Base-by-base conservation (phyloP, 176 grass and related monocot genomes). In the Carex parvula region DNA sequence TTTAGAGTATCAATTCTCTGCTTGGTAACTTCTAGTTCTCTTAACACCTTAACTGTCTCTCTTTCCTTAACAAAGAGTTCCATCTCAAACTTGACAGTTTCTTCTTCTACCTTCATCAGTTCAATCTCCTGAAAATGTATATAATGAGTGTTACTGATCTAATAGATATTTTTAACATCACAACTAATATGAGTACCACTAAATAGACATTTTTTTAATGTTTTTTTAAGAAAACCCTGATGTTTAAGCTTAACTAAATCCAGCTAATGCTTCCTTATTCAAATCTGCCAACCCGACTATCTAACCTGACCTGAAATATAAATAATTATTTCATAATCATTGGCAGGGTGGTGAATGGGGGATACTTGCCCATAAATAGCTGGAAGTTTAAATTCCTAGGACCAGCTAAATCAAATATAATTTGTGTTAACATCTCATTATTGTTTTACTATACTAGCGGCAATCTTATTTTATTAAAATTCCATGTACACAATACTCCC, bases 81-180 rank as follows among this genome's bases (percentile, higher is more conserved):
- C 96, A 99, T 95, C 93, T 99, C 96, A 10, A 95, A 70, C 85
- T 95, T 99, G 54, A 95, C 93, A n/a, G 93, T 94, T 68, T 91
- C 85, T 85, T 99, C 96, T 80, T 99, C 96, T 26, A 99, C 81
- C 88, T 99, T 99, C 91, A 99, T 95, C 56, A 99, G 88, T 65
- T 95, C 93, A 72, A 91, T 83, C 79, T 99, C 93, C 96, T 99
- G 85, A 85, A 90, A 92, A 50, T 53, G 37, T 72, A 6, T 30
- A 72, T 73, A 84, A 21, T 72, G 77, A 87, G 79, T 42, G 17
- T 22, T 41, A 64, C 18, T 52, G 12, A 86, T 58, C 4, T 39
- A 68, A n/a, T 30, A 54, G 16, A 86, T 60, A 86, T 54, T 54
- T 73, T 29, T 80, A 81, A 21, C 73, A 87, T 83, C 42, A 77